Evolutionary conservation across 345 rosid genomes (phyloP).

Genomic region (Hibiscus syriacus): DNA sequence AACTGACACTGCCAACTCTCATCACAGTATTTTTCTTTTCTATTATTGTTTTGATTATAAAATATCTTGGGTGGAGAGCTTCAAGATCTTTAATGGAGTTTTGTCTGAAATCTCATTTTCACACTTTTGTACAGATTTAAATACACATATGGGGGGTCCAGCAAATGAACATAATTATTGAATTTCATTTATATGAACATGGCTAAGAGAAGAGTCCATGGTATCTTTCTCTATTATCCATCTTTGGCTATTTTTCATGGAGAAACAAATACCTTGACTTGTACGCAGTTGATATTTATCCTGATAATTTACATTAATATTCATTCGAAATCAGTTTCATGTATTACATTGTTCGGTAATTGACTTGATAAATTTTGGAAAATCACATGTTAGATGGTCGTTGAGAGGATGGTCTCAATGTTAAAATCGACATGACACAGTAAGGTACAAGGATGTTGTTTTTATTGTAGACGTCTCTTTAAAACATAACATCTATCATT

Average conservation of each 20-base stretch:
- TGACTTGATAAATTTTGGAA: background rate
- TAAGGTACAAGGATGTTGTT: background rate
- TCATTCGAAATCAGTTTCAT: background rate
- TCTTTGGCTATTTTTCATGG: background rate
- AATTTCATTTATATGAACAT: background rate
- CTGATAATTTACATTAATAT: no score
- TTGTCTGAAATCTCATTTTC: constrained; percentile 34
- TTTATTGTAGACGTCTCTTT: no score
- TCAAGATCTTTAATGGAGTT: constrained; percentile 26
- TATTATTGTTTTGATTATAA: constrained; percentile 12
- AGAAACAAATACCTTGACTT: background rate
- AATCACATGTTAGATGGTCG: background rate
- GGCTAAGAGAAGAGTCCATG: background rate
- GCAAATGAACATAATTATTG: background rate
- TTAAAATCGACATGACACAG: background rate
- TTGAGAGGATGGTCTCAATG: no score
- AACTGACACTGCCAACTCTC: constrained; percentile 74
- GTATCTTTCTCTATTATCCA: constrained; percentile 8
- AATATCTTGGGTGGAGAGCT: constrained; percentile 37
- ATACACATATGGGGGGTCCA: background rate
- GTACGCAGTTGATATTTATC: no score
- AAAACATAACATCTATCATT: no score
- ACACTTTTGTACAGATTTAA: background rate
- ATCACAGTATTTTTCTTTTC: constrained; percentile 9
- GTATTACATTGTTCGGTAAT: background rate